Evolutionary conservation across 805 yeast genomes (phyloP).

Genomic region (Saccharomycodes ludwigii): DNA sequence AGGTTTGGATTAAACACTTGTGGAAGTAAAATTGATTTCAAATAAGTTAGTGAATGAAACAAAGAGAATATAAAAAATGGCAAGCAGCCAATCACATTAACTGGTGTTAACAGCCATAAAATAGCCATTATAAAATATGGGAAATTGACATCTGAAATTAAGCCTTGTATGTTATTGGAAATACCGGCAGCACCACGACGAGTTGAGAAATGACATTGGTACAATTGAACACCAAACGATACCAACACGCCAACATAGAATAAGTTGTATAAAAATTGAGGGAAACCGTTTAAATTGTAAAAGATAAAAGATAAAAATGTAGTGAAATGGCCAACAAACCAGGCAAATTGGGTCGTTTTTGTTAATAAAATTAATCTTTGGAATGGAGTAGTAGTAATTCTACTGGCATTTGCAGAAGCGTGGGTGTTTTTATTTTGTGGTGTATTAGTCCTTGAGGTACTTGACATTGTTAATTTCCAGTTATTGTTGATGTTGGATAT

Average conservation of each 20-base stretch:
- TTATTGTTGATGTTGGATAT: too few relatives aligned
- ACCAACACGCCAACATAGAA: slow-evolving; percentile 53
- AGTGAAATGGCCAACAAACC: slow-evolving; percentile 57
- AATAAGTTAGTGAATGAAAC: slow-evolving; percentile 71
- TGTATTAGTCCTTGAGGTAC: too few relatives aligned
- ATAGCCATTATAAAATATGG: slow-evolving; percentile 55
- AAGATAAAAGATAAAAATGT: slow-evolving; percentile 30
- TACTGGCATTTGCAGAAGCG: too few relatives aligned
- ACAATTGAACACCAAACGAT: slow-evolving; percentile 67
- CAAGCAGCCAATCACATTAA: slow-evolving; percentile 45
- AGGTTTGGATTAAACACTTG: slow-evolving; percentile 25
- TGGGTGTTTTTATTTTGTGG: too few relatives aligned
- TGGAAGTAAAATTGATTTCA: slow-evolving; percentile 57
- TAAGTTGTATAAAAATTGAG: slow-evolving; percentile 39
- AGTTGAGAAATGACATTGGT: slow-evolving; percentile 36
- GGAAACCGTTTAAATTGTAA: slow-evolving; percentile 27
- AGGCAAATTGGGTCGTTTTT: slow-evolving; percentile 53
- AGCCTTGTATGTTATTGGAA: slow-evolving; percentile 14
- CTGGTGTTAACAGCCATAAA: slow-evolving; percentile 46
- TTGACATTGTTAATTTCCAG: too few relatives aligned
- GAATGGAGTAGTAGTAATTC: too few relatives aligned
- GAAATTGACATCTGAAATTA: slow-evolving; percentile 51
- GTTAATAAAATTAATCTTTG: slow-evolving; percentile 11
- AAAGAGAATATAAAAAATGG: slow-evolving; percentile 71
- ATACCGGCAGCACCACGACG: slow-evolving; percentile 6